phyloP scores from a whole-genome alignment of 345 rosid species.

The Clausena lansium region DNA sequence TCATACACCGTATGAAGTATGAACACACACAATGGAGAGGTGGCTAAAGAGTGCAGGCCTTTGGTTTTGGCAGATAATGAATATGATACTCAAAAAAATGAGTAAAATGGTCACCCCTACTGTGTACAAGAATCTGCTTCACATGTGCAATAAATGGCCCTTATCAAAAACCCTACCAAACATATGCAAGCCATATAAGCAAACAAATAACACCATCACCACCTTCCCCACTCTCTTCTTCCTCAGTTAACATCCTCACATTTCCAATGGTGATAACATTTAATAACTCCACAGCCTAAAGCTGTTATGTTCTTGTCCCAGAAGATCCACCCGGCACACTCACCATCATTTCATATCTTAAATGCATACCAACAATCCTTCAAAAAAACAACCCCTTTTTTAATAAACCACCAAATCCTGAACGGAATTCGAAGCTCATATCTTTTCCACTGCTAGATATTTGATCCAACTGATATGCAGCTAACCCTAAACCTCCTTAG shows the following conservation, averaged over 20 bases:
- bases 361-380: background rate
- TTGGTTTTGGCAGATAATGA: background rate
- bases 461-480: background rate
- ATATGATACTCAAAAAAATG: background rate
- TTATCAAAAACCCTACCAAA: slow-evolving; percentile 20
- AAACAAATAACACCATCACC: background rate
- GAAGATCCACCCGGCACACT: background rate
- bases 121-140: slow-evolving; percentile 14
- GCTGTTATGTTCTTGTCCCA: background rate
- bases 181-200: background rate
- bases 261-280: background rate
- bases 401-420: background rate
- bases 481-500: background rate
- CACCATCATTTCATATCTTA: background rate
- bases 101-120: background rate
- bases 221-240: background rate
- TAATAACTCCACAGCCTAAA: background rate
- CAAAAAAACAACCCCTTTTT: background rate
- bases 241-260: background rate
- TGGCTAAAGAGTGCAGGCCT: background rate
- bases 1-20: background rate
- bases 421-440: too few species aligned
- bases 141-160: slow-evolving; percentile 32
- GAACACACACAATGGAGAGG: background rate
- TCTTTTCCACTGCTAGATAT: background rate